Evolutionary conservation across 2,329 filamentous ascomycete genomes (phyloP).

Genomic region (Aspergillus sp.): DNA sequence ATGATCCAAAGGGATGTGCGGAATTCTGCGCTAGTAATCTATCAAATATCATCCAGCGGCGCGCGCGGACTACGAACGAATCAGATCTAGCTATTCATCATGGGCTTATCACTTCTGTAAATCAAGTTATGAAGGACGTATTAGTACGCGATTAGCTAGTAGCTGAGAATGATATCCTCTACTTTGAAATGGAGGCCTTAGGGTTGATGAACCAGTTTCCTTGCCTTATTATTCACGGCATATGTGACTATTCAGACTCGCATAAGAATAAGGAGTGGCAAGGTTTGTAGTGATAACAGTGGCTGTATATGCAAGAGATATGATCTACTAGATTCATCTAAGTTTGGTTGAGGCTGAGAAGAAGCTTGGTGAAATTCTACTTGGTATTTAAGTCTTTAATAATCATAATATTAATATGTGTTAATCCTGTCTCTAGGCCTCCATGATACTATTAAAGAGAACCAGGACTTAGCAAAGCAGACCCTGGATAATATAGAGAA

Average conservation of each 20-base stretch:
- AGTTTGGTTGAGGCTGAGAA: background rate
- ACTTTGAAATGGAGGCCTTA: background rate
- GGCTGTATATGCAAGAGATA: background rate
- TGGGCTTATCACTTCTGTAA: conserved; percentile 25
- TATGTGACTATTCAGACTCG: background rate
- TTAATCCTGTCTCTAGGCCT: too few relatives aligned
- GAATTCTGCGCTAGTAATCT: background rate
- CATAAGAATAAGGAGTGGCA: conserved; percentile 3
- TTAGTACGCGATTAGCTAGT: background rate
- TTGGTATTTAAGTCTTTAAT: too few relatives aligned
- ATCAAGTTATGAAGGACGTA: conserved; percentile 16
- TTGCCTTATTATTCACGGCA: background rate
- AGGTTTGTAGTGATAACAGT: background rate
- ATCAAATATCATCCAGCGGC: background rate
- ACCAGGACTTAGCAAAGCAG: background rate
- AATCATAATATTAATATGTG: too few relatives aligned
- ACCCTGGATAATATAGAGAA: conserved; percentile 6
- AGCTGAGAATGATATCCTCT: background rate
- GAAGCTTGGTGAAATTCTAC: background rate
- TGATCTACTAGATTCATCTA: background rate
- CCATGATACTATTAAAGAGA: too few relatives aligned
- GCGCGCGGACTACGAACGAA: background rate
- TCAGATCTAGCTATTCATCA: conserved; percentile 17
- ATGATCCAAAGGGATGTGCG: too few relatives aligned
- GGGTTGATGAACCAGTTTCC: background rate